Evolutionary conservation across 305 asterid genomes (phyloP), one percentile per base, ranked within the genome.

Genomic region (Striga hermonthica): DNA sequence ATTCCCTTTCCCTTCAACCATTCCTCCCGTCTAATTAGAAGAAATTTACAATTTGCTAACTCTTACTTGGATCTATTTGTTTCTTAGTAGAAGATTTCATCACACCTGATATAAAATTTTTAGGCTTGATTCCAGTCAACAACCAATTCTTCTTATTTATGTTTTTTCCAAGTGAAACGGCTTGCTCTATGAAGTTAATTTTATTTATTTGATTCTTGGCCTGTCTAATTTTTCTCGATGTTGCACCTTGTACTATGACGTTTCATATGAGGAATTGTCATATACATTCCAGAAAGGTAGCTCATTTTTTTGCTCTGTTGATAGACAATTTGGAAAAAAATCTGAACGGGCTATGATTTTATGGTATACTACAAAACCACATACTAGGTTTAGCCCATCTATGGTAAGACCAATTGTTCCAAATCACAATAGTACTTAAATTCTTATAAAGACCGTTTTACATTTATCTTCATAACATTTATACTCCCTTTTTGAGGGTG

Each of bases 21-120:
- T 22, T 22, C 31, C 31, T 22, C 31, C 31, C 31, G 31, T 22
- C 31, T 22, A 22, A 22, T 22, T 22, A 22, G 31, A 22, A 22
- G 1, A 22, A 22, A 2, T 22, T 22, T 22, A 22, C 31, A 22
- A 0, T 22, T 22, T 22, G 31, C 2, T 22, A 22, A 55, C 47
- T 35, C 37, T 44, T 47, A 41, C 64, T 66, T 74, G 28, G 41
- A 34, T 43, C 14, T 47, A 48, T 8, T 72, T 66, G 40, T 62
- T 61, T 63, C 50, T 3, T 22, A 9, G 36, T 54, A 5, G 65
- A 48, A 52, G 13, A 66, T 7, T 6, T 62, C 47, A 48, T 22
- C 39, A 57, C 64, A 43, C 62, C 70, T 62, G 6, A 62, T 7
- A 37, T 14, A 48, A 53, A 16, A 31, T 47, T 3, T 49, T 35